phyloP scores from a whole-genome alignment of 495 filamentous ascomycete species.

The Aspergillus sparsus region DNA sequence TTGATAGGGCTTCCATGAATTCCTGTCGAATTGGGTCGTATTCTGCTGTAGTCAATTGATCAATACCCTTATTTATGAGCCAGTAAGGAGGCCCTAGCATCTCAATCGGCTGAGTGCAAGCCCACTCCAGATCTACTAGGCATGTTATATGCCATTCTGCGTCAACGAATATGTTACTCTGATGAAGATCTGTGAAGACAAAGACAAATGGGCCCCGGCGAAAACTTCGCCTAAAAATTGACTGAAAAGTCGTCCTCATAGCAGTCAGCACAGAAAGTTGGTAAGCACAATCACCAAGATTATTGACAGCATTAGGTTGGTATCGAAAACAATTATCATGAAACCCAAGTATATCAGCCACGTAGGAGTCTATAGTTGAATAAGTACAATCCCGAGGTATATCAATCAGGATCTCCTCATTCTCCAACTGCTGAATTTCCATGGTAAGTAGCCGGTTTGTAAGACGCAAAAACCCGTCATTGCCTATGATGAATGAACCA shows the following conservation, averaged over 20 bases:
- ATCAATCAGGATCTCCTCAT: conserved; percentile 37
- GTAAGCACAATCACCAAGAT: conserved; percentile 29
- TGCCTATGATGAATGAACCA: conserved; percentile 30
- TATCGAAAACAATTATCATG: conserved; percentile 37
- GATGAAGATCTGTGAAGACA: conserved; percentile 32
- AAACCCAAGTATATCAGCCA: conserved; percentile 32
- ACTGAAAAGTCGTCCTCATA: conserved; percentile 30
- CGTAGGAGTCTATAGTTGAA: conserved; percentile 35
- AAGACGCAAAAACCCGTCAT: conserved; percentile 26
- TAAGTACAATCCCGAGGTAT: conserved; percentile 37
- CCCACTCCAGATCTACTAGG: conserved; percentile 38
- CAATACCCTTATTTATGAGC: conserved; percentile 31
- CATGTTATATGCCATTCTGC: conserved; percentile 32
- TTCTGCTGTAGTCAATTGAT: conserved; percentile 24
- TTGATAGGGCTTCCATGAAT: conserved; percentile 20
- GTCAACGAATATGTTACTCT: conserved; percentile 33
- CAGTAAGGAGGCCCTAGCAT: conserved; percentile 32
- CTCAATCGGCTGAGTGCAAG: conserved; percentile 34
- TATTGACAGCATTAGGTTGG: conserved; percentile 37
- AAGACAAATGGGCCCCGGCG: conserved; percentile 30
- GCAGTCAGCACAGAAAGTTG: conserved; percentile 31
- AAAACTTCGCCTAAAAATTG: conserved; percentile 28
- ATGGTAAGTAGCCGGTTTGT: conserved; percentile 34
- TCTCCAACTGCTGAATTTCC: conserved; percentile 34
- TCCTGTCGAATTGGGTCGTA: conserved; percentile 19